phyloP scores from a whole-genome alignment of 371 early-diverging fungal genomes.

The Mortierella sp. region DNA sequence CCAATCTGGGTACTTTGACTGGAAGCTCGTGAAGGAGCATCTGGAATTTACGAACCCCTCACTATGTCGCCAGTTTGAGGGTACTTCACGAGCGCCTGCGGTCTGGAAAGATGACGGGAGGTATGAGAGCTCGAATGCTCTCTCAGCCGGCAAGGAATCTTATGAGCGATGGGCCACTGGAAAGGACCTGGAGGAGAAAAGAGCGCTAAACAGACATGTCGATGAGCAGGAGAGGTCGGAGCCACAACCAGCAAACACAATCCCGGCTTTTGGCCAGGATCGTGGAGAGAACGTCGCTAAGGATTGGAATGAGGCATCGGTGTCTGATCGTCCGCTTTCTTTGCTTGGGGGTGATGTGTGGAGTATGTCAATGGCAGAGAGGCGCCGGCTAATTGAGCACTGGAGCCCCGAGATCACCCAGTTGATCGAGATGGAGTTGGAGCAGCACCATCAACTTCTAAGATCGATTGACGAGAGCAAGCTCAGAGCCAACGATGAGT shows the following conservation, averaged over 20 bases:
- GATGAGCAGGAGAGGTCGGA: neutral
- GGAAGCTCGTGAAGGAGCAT: neutral
- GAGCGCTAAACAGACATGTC: neutral
- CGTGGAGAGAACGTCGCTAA: neutral
- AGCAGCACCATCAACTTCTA: slow-evolving; percentile 8
- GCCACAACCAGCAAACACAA: neutral
- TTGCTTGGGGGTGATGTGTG: slow-evolving; percentile 56
- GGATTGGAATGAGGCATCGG: slow-evolving; percentile 8
- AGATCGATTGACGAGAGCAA: slow-evolving; percentile 29
- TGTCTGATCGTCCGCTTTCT: slow-evolving; percentile 36
- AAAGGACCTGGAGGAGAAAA: neutral
- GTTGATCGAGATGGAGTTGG: slow-evolving; percentile 25
- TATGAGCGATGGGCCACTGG: neutral
- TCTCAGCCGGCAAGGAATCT: neutral
- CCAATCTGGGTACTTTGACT: neutral
- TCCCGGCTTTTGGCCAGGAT: neutral
- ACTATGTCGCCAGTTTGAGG: neutral
- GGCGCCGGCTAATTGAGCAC: slow-evolving; percentile 42
- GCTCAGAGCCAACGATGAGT: slow-evolving; percentile 41
- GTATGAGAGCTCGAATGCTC: neutral
- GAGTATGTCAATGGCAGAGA: slow-evolving; percentile 60
- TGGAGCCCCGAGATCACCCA: slow-evolving; percentile 54
- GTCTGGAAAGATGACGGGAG: neutral
- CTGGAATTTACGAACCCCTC: neutral
- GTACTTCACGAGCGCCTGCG: neutral